phyloP scores from a whole-genome alignment of 2,329 filamentous ascomycete genomes.

The Hirsutella rhossiliensis region DNA sequence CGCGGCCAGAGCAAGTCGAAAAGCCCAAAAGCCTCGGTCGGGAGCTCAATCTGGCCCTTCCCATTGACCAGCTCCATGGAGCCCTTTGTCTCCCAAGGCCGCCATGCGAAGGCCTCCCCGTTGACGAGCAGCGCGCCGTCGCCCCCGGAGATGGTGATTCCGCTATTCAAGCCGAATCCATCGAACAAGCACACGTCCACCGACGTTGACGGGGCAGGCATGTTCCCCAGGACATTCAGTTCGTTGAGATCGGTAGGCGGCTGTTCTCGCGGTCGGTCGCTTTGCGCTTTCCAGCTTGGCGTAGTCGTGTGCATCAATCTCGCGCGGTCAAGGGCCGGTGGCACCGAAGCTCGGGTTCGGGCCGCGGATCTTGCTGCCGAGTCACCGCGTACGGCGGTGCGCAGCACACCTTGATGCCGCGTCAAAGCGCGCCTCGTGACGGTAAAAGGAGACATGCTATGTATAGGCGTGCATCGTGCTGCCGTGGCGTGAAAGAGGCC shows the following conservation, averaged over 20 bases:
- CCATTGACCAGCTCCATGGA: constrained; percentile 49
- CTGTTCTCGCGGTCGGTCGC: constrained; percentile 16
- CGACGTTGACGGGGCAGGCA: constrained; percentile 65
- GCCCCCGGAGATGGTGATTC: constrained; percentile 55
- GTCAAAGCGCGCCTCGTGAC: constrained; percentile 9
- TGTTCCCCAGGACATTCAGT: constrained; percentile 68
- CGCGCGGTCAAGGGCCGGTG: background rate
- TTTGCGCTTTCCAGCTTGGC: constrained; percentile 6
- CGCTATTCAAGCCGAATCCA: constrained; percentile 81
- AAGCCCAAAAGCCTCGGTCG: constrained; percentile 58
- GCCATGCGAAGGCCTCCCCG: constrained; percentile 83
- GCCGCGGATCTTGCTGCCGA: background rate
- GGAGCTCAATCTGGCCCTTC: constrained; percentile 73
- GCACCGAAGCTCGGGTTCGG: background rate
- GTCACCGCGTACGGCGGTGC: constrained; percentile 6
- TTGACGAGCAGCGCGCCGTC: constrained; percentile 68
- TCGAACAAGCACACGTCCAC: constrained; percentile 73
- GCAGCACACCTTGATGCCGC: constrained; percentile 8
- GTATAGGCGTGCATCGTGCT: background rate
- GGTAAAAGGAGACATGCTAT: background rate
- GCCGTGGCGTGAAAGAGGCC: background rate
- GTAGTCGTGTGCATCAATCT: constrained; percentile 6
- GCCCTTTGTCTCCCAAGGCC: constrained; percentile 55
- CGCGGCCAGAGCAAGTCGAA: constrained; percentile 75
- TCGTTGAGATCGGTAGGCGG: constrained; percentile 52